Conservation (phyloP, 805 yeast genomes). For the Komagataella pastoris region DNA sequence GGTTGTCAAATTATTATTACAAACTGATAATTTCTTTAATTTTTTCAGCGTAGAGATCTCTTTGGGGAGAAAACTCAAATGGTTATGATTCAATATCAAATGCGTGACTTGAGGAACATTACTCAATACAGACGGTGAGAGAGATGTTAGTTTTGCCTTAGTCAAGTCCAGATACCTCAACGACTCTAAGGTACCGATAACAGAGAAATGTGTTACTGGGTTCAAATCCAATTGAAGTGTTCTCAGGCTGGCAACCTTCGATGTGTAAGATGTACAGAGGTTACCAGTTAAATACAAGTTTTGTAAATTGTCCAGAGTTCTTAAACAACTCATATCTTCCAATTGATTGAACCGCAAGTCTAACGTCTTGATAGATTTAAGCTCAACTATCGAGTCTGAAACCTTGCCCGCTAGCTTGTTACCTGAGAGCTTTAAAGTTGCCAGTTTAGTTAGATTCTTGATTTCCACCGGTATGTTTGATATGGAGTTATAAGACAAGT, state of each 20-base stretch:
- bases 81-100: slow-evolving; percentile 69
- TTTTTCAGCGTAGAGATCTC: slow-evolving; percentile 46
- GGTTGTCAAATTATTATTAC: slow-evolving; percentile 59
- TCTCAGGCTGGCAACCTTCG: slow-evolving; percentile 47
- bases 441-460: slow-evolving; percentile 43
- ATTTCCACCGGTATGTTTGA: slow-evolving; percentile 46
- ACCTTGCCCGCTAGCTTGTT: slow-evolving; percentile 43
- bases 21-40: slow-evolving; percentile 54
- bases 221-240: slow-evolving; percentile 67
- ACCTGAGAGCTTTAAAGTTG: slow-evolving; percentile 62
- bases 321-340: slow-evolving; percentile 40
- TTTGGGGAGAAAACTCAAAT: slow-evolving; percentile 61
- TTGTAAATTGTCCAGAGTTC: slow-evolving; percentile 48
- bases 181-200: slow-evolving; percentile 37
- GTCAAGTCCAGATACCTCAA: slow-evolving; percentile 65
- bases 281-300: slow-evolving; percentile 67
- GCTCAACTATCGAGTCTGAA: slow-evolving; percentile 37
- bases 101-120: slow-evolving; percentile 57
- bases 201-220: slow-evolving; percentile 62
- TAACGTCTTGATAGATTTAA: slow-evolving; percentile 49
- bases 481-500: slow-evolving; percentile 72
- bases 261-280: slow-evolving; percentile 56
- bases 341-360: slow-evolving; percentile 65
- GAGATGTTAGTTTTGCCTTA: slow-evolving; percentile 68
- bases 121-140: slow-evolving; percentile 51